phyloP scores from a whole-genome alignment of 2,329 filamentous ascomycete species.

The Fusarium sp. region DNA sequence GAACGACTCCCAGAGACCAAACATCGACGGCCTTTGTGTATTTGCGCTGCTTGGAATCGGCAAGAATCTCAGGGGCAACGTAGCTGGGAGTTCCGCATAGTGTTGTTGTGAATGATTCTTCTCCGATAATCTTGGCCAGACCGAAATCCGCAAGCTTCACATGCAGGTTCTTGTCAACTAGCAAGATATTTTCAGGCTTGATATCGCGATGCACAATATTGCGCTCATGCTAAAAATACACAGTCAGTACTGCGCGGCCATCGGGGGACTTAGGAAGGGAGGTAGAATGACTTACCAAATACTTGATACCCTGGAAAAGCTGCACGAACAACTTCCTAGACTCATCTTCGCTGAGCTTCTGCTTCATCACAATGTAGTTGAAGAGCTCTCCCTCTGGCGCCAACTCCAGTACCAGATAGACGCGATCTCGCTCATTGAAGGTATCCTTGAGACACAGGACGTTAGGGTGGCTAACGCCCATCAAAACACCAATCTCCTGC shows the following conservation, averaged over 20 bases:
- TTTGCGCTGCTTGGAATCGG: constrained; percentile 81
- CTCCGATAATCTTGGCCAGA: constrained; percentile 96
- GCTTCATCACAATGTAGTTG: constrained; percentile 91
- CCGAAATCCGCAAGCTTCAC: constrained; percentile 98
- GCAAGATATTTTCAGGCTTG: constrained; percentile 94
- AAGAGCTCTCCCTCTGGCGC: constrained; percentile 95
- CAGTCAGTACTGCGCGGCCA: constrained; percentile 4
- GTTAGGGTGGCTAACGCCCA: constrained; percentile 96
- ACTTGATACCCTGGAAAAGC: constrained; percentile 93
- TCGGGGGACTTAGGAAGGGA: neutral
- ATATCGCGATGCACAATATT: constrained; percentile 98
- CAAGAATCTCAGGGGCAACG: constrained; percentile 94
- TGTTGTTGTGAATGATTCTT: constrained; percentile 97
- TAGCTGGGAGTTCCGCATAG: constrained; percentile 97
- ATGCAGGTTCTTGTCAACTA: constrained; percentile 84
- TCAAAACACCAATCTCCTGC: constrained; percentile 95
- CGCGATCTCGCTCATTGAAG: constrained; percentile 89
- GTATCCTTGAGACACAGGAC: constrained; percentile 94
- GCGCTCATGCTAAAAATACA: constrained; percentile 79
- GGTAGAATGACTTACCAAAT: constrained; percentile 74
- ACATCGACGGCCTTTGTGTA: constrained; percentile 97
- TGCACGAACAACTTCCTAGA: constrained; percentile 89
- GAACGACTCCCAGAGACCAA: constrained; percentile 96
- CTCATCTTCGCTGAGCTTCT: constrained; percentile 86
- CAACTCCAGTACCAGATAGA: constrained; percentile 91